A percentile compares a stretch with the other conserved stretches of the same genome.
Evolutionary conservation across 129 eudicot species (phyloP).

Genomic region (Tagetes patula): DNA sequence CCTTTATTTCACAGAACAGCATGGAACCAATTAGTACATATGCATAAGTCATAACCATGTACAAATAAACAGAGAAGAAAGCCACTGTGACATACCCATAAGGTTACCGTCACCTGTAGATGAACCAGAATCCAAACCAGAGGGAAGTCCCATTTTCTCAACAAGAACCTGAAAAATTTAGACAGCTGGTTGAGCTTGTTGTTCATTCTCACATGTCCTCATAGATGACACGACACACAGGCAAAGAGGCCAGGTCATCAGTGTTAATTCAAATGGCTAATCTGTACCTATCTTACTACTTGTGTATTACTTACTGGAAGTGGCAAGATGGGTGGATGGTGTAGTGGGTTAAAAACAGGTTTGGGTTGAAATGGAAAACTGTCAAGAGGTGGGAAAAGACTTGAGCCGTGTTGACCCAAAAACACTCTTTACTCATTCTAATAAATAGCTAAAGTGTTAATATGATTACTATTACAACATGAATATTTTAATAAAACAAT

Average conservation of each 20-base stretch:
- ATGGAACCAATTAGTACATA: slow-evolving; percentile 6
- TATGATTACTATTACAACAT: background rate
- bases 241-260: background rate
- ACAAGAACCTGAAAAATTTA: slow-evolving; percentile 56
- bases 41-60: slow-evolving; percentile 16
- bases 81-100: slow-evolving; percentile 37
- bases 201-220: slow-evolving; percentile 4
- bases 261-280: background rate
- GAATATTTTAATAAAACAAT: background rate
- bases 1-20: slow-evolving; percentile 34
- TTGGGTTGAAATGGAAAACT: background rate
- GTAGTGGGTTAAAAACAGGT: background rate
- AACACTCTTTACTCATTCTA: background rate
- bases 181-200: slow-evolving; percentile 21
- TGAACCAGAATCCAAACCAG: slow-evolving; percentile 35
- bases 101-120: slow-evolving; percentile 28
- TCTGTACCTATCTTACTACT: background rate
- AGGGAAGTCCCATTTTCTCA: slow-evolving; percentile 82
- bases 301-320: slow-evolving; percentile 5
- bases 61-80: background rate
- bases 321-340: background rate
- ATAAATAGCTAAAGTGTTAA: background rate
- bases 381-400: background rate
- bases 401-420: background rate
- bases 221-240: background rate